These are phyloP conservation scores for Salvia splendens DNA, from an alignment of 257 asterid species.

Conservation along the genomic window DNA sequence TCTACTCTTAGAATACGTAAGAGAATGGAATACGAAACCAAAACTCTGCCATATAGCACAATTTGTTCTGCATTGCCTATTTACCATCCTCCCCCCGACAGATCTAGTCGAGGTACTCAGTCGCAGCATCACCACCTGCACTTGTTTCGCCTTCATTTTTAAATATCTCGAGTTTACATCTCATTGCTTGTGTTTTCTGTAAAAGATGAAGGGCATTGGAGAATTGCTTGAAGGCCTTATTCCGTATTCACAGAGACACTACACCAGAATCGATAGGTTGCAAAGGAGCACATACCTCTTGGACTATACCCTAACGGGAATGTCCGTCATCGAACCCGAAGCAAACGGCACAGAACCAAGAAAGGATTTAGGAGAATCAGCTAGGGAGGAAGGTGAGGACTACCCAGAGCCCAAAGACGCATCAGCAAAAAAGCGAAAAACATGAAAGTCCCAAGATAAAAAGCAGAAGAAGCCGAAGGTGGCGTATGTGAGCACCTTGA, in stretches of 20 bases:
- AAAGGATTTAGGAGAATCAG: constrained; percentile 32
- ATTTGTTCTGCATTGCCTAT: constrained; percentile 53
- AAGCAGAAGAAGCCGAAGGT: constrained; percentile 61
- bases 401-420: constrained; percentile 28
- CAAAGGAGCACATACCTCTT: constrained; percentile 75
- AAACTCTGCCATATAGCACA: constrained; percentile 84
- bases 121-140: not conserved
- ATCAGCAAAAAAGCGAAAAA: constrained; percentile 59
- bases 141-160: not conserved
- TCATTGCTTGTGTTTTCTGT: constrained; percentile 15
- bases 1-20: constrained; percentile 68
- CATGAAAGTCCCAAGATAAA: constrained; percentile 48
- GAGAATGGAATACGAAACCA: constrained; percentile 96
- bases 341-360: constrained; percentile 32
- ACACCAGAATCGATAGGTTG: constrained; percentile 66
- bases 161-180: not conserved
- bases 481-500: constrained; percentile 37
- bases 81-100: constrained; percentile 62
- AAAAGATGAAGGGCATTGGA: constrained; percentile 66
- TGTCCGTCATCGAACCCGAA: constrained; percentile 85
- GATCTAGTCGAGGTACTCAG: constrained; percentile 66
- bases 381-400: constrained; percentile 29
- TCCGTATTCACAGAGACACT: constrained; percentile 87
- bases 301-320: constrained; percentile 70
- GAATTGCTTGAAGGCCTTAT: constrained; percentile 81